These are phyloP conservation scores for Botryosphaeria agaves DNA, from an alignment of 2,329 filamentous ascomycete genomes.

Conservation along the genomic window DNA sequence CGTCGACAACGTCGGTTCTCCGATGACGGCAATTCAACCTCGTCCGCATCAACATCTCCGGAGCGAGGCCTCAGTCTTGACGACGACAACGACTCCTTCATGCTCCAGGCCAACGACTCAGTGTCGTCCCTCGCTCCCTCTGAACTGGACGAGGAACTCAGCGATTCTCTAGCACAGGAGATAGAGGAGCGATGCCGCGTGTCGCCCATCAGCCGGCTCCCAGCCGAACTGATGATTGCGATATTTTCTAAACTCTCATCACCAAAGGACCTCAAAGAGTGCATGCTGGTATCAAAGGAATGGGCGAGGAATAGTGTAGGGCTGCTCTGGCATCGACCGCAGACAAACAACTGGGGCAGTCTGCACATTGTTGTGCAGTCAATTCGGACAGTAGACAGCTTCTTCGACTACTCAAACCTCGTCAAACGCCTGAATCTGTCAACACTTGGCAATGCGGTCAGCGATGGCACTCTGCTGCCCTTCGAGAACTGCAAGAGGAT, in stretches of 20 bases:
- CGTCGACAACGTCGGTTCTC: neutral
- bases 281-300: slow-evolving; percentile 84
- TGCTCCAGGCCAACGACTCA: slow-evolving; percentile 69
- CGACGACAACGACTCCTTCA: slow-evolving; percentile 88
- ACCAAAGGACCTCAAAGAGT: slow-evolving; percentile 56
- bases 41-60: slow-evolving; percentile 58
- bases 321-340: slow-evolving; percentile 83
- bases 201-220: slow-evolving; percentile 69
- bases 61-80: slow-evolving; percentile 61
- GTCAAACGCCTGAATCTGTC: slow-evolving; percentile 87
- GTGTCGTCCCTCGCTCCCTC: slow-evolving; percentile 77
- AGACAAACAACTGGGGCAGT: slow-evolving; percentile 74
- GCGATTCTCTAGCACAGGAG: slow-evolving; percentile 40
- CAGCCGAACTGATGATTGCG: slow-evolving; percentile 85
- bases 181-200: slow-evolving; percentile 49
- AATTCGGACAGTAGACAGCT: slow-evolving; percentile 52
- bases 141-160: slow-evolving; percentile 57
- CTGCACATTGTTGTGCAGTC: slow-evolving; percentile 68
- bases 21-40: slow-evolving; percentile 15
- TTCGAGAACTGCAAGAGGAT: slow-evolving; percentile 76
- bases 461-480: slow-evolving; percentile 74
- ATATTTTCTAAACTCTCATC: slow-evolving; percentile 73
- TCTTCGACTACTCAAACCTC: slow-evolving; percentile 78
- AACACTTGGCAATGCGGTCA: slow-evolving; percentile 56
- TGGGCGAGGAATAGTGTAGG: slow-evolving; percentile 91